phyloP scores from a whole-genome alignment of 257 asterid genomes.

The Solanum habrochaites region DNA sequence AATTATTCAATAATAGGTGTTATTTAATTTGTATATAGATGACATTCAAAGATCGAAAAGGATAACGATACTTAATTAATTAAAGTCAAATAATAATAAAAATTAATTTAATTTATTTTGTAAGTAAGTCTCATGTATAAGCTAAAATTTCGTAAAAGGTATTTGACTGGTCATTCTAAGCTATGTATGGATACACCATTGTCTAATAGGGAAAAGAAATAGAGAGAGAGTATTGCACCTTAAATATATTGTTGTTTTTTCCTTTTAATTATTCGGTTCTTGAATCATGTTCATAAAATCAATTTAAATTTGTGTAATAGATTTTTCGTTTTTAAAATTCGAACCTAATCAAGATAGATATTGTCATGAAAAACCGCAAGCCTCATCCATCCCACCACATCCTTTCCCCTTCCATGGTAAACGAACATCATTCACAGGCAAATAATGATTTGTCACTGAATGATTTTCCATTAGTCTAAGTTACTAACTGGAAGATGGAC shows the following conservation, averaged over 20 bases:
- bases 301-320: background rate
- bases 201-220: no score
- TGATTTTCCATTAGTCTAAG: background rate
- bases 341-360: background rate
- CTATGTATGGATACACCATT: no score
- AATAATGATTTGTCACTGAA: background rate
- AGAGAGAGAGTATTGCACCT: background rate
- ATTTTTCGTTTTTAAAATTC: rapidly evolving
- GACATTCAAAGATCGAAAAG: background rate
- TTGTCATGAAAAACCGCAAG: background rate
- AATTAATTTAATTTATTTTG: background rate
- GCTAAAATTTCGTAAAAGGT: no score
- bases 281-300: background rate
- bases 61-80: background rate
- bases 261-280: background rate
- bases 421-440: background rate
- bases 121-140: background rate
- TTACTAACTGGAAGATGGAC: background rate
- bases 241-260: background rate
- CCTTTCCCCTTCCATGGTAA: no score
- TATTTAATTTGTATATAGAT: background rate
- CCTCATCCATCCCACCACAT: background rate
- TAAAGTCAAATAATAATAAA: background rate
- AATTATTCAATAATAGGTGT: background rate
- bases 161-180: no score